Evolutionary conservation across 2,329 filamentous ascomycete species (phyloP).

Genomic region (Calonectria pteridis): DNA sequence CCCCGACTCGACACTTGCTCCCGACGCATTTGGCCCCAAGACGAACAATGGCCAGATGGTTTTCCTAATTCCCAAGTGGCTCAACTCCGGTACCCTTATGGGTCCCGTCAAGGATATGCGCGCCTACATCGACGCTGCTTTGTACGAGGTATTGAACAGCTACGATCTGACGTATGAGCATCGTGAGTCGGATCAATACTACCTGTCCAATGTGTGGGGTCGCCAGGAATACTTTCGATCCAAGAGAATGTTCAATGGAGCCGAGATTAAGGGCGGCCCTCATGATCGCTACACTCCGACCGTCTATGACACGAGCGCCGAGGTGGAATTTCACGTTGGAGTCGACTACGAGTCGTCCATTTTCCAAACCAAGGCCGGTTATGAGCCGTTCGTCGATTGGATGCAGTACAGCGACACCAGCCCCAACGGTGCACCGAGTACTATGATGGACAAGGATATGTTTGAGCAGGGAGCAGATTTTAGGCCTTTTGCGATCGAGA

Average conservation of each 20-base stretch:
- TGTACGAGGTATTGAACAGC: constrained; percentile 49
- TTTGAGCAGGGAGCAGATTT: constrained; percentile 44
- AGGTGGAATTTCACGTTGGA: constrained; percentile 51
- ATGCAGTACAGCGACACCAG: constrained; percentile 44
- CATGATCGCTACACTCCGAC: constrained; percentile 24
- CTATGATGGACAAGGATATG: constrained; percentile 40
- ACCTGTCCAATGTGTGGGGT: constrained; percentile 57
- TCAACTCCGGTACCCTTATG: constrained; percentile 61
- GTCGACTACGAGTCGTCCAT: constrained; percentile 57
- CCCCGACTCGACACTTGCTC: constrained; percentile 49
- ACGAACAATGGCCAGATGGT: constrained; percentile 49
- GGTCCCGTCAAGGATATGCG: constrained; percentile 51
- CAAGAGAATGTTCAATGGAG: constrained; percentile 20
- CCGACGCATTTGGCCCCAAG: constrained; percentile 53
- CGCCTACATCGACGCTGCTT: constrained; percentile 41
- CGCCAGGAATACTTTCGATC: constrained; percentile 56
- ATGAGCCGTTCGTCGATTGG: constrained; percentile 51
- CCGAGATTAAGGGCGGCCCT: constrained; percentile 21
- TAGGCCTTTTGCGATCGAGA: constrained; percentile 46
- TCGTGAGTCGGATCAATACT: constrained; percentile 58
- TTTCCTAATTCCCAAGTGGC: constrained; percentile 53
- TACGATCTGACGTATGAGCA: constrained; percentile 47
- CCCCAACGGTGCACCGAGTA: constrained; percentile 32
- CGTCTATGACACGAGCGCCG: constrained; percentile 11
- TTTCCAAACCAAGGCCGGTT: constrained; percentile 55